Evolutionary conservation across 2,329 filamentous ascomycete species (phyloP).

Genomic region (Lasiodiplodia sp.): DNA sequence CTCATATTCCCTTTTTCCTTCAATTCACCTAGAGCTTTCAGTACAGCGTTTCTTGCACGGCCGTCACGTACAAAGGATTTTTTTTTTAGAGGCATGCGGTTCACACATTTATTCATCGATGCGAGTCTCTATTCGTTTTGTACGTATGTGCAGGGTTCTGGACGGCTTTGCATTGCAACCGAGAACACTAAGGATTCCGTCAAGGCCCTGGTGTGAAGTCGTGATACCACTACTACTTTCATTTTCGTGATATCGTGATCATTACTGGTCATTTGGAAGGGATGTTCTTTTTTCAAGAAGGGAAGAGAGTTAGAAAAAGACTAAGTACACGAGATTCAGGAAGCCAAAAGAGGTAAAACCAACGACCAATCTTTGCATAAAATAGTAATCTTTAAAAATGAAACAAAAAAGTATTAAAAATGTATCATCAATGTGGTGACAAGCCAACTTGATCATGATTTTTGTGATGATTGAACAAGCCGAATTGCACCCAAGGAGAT

Average conservation of each 20-base stretch:
- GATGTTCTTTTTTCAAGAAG: constrained; percentile 5
- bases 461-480: background rate
- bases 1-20: background rate
- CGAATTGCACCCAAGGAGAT: constrained; percentile 4
- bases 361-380: background rate
- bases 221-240: constrained; percentile 20
- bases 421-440: background rate
- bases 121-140: background rate
- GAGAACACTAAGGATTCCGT: background rate
- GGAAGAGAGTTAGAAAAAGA: background rate
- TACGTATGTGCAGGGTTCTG: background rate
- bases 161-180: too few relatives aligned
- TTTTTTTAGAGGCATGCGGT: background rate
- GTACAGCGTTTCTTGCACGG: constrained; percentile 4
- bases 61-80: background rate
- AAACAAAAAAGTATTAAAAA: constrained; percentile 8
- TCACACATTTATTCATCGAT: background rate
- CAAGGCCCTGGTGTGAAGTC: background rate
- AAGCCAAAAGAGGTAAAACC: background rate
- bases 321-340: background rate
- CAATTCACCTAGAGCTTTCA: background rate
- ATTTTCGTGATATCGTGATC: background rate
- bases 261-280: background rate
- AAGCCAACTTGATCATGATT: background rate
- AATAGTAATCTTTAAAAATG: background rate